Evolutionary conservation across 495 filamentous ascomycete genomes (phyloP), one percentile per base, ranked within the genome.

Genomic region (Astrothelium macrocarpum): DNA sequence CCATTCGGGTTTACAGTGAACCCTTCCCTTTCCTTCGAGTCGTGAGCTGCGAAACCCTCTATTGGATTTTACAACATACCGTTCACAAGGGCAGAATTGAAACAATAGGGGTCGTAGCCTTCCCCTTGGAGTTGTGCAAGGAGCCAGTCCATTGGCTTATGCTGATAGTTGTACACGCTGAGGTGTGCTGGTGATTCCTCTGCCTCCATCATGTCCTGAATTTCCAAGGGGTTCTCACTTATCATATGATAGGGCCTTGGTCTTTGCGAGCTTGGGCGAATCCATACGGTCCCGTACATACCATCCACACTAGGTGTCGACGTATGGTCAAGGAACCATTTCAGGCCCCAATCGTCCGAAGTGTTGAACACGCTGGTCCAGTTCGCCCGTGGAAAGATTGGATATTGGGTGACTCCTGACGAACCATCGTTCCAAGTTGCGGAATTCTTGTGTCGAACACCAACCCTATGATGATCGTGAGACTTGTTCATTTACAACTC

Each of bases 241-340:
- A 56, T 56, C 49, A 56, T 20, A 29, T 56, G 49, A 56, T 56
- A 56, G 26, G 49, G 49, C 29, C 49, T 12, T 5, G 49, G 23
- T 56, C 49, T 26, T 20, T 56, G 23, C 11, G 49, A 25, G 16
- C 49, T 56, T 16, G 49, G 49, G 9, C 49, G 49, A 56, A 56
- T 29, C 49, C 49, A 56, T 25, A 56, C 49, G 5, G 5, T 26
- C 2, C 49, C 49, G 25, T 56, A 56, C 49, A 56, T 56, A 2
- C 49, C 49, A 56, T 56, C 49, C 11, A 56, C 49, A 16, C 49
- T 56, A 2, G 49, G 49, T 3, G 49, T 56, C 20, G 49, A 56
- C 9, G 49, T 56, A 56, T 56, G 49, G 20, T 56, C 49, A 56
- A 56, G 49, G 25, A 56, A 56, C 49, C 49, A 56, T 56, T 56